Base-by-base conservation (phyloP, 2,329 filamentous ascomycete genomes). In the Camillea tinctor region DNA sequence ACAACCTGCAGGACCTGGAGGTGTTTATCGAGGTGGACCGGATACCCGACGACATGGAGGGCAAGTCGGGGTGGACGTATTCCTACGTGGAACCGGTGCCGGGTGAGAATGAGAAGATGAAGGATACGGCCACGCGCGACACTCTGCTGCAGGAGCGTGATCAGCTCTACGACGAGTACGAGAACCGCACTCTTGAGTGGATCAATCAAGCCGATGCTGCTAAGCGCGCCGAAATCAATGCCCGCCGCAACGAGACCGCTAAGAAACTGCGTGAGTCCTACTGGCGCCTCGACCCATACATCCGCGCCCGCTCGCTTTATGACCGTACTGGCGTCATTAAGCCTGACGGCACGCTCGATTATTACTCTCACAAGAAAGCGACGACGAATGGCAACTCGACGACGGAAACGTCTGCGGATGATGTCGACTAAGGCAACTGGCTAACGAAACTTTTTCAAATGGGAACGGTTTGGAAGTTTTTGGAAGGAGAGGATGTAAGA, bases 241-340 rank as follows among this genome's bases (percentile, higher is more conserved):
- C 78, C 53, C 83, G 85, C 73, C 81, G 92, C 58, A 79, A 85
- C 44, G 76, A 79, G 2, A 70, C 95, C 24, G 88, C 90, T 1
- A 81, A 81, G 55, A 77, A 84, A 63, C 72, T 98, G 67, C 82
- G 82, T 62, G 81, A 83, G 53, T 91, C 91, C 67, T 99, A 98
- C 78, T 99, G 95, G 94, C 82, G 83, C 48, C 75, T 97, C 56
- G 95, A 99, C 76, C 92, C 92, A 0, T 96, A 94, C 73, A 74
- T 98, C 26, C 83, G 95, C 48, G 92, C 93, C 13, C 84, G 89
- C 69, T 90, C 88, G n/a, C 76, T 92, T 62, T 97, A 97, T 69
- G 95, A 99, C 74, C 85, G 95, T 61, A 83, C 82, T 13, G 91
- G 93, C 1, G 79, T 95, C 61, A 81, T 98, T 52, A 78, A 84